Evolutionary conservation across 352 stramenopile genomes (phyloP), one percentile per base, ranked within the genome.

Genomic region (Phytophthora idaei): DNA sequence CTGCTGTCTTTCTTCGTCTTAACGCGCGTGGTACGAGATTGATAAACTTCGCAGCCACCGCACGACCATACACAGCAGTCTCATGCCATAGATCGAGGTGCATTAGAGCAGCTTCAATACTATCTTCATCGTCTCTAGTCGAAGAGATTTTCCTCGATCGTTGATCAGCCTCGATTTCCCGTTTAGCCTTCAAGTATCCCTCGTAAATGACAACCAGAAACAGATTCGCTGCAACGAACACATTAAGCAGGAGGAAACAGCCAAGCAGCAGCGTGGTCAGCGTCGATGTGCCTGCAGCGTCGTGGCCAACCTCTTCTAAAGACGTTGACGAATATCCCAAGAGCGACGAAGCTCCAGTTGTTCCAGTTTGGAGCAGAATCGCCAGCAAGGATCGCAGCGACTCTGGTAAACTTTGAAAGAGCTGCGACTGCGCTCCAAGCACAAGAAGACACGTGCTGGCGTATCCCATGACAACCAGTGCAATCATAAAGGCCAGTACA

Each of bases 121-220:
- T 25, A 8, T 66, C 52, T 8, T 61, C 63, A 48, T 57, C 49
- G 14, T 25, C 27, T 25, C 21, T 21, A 21, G 9, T 10, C 11
- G 4, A 48, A 48, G 17, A 48, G 3, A 28, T 48, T n/a, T n/a
- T 32, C 48, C 25, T 50, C 27, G 48, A n/a, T 42, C 12, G 48
- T 17, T 39, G 2, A 9, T 36, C 41, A 53, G 41, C 25, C 29
- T 73, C 67, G n/a, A 71, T 50, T 44, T 82, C 73, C 37, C 72
- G 64, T 14, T 71, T 57, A 5, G 75, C 73, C 14, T 70, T 66
- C 7, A 66, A 31, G 28, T 84, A 84, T 0, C 70, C 64, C 50
- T 86, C 73, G 34, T 73, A 79, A n/a, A 86, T 44, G 12, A 86
- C 60, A 27, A 76, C 73, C 41, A 86, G 71, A 45, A 82, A 81